Percentiles rank a stretch among this genome's conserved stretches.
phyloP scores from a whole-genome alignment of 495 filamentous ascomycete species.

The Lasiosphaeriaceae sp. region DNA sequence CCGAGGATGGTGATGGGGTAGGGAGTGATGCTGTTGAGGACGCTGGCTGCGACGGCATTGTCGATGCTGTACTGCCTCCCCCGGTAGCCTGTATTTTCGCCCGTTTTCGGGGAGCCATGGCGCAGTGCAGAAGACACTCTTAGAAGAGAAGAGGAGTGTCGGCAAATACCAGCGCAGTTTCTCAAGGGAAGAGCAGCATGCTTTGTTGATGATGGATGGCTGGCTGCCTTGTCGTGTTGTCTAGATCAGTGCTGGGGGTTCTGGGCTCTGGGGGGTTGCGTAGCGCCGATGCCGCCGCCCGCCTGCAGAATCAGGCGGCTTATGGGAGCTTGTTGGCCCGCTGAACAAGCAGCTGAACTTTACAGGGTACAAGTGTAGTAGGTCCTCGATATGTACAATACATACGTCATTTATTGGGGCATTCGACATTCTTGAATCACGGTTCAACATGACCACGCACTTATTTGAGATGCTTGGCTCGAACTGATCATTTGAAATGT shows the following conservation, averaged over 20 bases:
- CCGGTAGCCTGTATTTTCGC: conserved; percentile 54
- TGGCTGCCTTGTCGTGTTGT: no score
- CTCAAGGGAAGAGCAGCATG: not conserved
- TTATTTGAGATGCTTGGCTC: no score
- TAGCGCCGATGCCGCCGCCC: no score
- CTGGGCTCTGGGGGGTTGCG: no score
- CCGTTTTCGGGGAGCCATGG: conserved; percentile 61
- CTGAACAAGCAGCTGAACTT: no score
- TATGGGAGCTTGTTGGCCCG: no score
- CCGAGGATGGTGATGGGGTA: conserved; percentile 11
- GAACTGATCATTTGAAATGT: no score
- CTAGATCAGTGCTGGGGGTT: no score
- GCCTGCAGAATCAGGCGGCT: no score
- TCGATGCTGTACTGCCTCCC: conserved; percentile 30
- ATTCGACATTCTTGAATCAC: not conserved
- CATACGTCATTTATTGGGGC: not conserved
- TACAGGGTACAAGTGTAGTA: no score
- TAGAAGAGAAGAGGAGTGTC: not conserved
- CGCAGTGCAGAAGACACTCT: not conserved
- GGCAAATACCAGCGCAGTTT: not conserved
- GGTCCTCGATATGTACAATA: no score
- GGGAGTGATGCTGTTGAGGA: conserved; percentile 9
- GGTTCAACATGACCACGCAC: no score
- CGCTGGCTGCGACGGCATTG: conserved; percentile 11
- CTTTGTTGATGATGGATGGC: not conserved